A percentile compares a stretch with the other conserved stretches of the same genome.
These are phyloP conservation scores for Murraya paniculata DNA, from an alignment of 345 rosid species.

Conservation along the genomic window DNA sequence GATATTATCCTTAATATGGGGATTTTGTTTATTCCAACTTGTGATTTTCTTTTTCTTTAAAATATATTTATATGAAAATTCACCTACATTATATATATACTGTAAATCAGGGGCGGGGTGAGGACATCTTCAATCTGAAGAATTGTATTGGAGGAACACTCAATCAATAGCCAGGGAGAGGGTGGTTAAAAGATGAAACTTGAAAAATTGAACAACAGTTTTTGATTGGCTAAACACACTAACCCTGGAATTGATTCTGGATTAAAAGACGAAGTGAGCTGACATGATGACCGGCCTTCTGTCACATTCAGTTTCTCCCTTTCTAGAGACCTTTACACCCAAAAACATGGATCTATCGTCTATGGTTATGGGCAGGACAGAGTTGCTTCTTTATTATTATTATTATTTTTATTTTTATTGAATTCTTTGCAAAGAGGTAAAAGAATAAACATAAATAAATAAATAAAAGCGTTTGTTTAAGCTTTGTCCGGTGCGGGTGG, in stretches of 20 bases:
- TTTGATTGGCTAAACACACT: too few relatives aligned
- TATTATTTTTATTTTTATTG: not conserved
- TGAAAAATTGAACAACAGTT: too few relatives aligned
- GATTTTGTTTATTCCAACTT: too few relatives aligned
- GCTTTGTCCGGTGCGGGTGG: not conserved
- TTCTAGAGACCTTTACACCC: not conserved
- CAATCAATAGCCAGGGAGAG: too few relatives aligned
- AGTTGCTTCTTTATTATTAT: not conserved
- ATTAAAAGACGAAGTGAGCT: not conserved
- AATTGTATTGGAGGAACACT: too few relatives aligned
- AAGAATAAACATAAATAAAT: not conserved
- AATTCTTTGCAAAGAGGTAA: not conserved
- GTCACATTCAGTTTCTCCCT: not conserved
- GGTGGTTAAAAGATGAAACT: too few relatives aligned
- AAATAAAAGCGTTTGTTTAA: not conserved
- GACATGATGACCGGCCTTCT: not conserved
- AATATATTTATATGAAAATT: too few relatives aligned
- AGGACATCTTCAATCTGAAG: too few relatives aligned
- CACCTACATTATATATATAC: too few relatives aligned
- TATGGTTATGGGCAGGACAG: not conserved
- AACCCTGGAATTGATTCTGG: not conserved
- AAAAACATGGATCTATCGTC: not conserved
- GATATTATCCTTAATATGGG: too few relatives aligned
- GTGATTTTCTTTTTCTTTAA: too few relatives aligned
- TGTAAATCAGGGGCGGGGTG: too few relatives aligned